These are phyloP conservation scores for Pseudoturritis turrita DNA, from an alignment of 345 rosid genomes.

Conservation along the genomic window DNA sequence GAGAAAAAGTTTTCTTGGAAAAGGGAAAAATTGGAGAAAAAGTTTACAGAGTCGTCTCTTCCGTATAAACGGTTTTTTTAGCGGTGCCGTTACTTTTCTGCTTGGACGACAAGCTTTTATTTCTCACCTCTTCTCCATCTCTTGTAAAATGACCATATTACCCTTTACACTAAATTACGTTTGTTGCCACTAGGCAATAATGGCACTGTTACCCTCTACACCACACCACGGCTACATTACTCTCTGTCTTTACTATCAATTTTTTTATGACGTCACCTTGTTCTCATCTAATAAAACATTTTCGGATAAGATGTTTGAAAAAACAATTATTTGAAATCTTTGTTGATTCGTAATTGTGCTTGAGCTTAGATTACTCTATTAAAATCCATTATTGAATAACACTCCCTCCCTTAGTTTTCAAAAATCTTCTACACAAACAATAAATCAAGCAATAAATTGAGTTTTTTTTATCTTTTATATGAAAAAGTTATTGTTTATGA, in stretches of 20 bases:
- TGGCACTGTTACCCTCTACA: background rate
- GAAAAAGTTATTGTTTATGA: too few relatives aligned
- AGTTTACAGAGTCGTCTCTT: background rate
- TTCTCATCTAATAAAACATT: background rate
- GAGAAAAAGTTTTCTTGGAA: conserved; percentile 1
- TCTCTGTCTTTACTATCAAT: background rate
- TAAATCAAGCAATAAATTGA: too few relatives aligned
- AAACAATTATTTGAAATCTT: too few relatives aligned
- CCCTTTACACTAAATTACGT: background rate
- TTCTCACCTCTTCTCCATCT: background rate
- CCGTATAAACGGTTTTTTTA: conserved; percentile 12
- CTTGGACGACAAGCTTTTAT: conserved; percentile 16
- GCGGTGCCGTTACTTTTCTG: conserved; percentile 32
- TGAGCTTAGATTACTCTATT: too few relatives aligned
- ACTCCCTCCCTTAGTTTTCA: too few relatives aligned
- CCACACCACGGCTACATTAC: too few relatives aligned
- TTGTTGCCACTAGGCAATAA: background rate
- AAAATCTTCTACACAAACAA: too few relatives aligned
- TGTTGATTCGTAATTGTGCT: too few relatives aligned
- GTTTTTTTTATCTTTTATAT: too few relatives aligned
- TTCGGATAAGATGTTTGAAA: background rate
- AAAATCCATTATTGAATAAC: too few relatives aligned
- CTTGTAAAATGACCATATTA: background rate
- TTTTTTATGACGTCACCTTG: background rate
- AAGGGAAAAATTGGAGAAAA: background rate